A percentile compares a stretch with the other conserved stretches of the same genome.
phyloP scores from a whole-genome alignment of 1,139 yeast species.

The Schizosaccharomyces versatilis region DNA sequence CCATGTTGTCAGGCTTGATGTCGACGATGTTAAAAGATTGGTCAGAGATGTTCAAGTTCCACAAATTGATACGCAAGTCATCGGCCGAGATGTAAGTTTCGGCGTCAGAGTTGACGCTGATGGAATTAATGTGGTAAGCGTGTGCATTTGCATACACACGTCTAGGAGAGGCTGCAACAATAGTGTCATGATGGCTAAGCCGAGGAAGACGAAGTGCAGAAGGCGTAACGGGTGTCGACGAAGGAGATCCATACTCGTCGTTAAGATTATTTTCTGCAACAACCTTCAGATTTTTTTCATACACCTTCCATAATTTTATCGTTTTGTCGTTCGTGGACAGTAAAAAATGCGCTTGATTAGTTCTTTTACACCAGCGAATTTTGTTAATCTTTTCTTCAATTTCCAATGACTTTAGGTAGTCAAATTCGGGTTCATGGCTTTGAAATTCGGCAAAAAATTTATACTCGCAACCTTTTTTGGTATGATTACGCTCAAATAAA shows the following conservation, averaged over 20 bases:
- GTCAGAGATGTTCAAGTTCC: conserved; percentile 89
- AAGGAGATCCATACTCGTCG: conserved; percentile 20
- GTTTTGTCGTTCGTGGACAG: conserved; percentile 92
- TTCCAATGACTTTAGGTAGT: conserved; percentile 81
- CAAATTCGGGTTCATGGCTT: conserved; percentile 96
- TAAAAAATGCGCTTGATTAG: conserved; percentile 69
- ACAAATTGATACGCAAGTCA: conserved; percentile 81
- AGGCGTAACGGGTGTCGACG: conserved; percentile 12
- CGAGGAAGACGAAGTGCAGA: conserved; percentile 51
- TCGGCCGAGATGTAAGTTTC: conserved; percentile 88
- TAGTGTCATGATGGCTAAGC: conserved; percentile 75
- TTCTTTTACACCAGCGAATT: conserved; percentile 84
- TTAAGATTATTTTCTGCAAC: conserved; percentile 75
- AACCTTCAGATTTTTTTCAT: conserved; percentile 75
- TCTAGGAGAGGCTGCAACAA: conserved; percentile 87
- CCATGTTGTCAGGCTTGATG: conserved; percentile 96
- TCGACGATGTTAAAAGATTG: conserved; percentile 90
- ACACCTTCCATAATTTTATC: conserved; percentile 87
- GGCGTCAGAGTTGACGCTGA: conserved; percentile 82
- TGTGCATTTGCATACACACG: conserved; percentile 86
- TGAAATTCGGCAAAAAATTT: conserved; percentile 92
- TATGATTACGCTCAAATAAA: conserved; percentile 68
- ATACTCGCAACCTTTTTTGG: conserved; percentile 73
- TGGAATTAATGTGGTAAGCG: conserved; percentile 92
- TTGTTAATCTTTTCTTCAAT: conserved; percentile 96